These are phyloP conservation scores for Dionaea muscipula DNA, from an alignment of 179 eudicot genomes.

Conservation along the genomic window DNA sequence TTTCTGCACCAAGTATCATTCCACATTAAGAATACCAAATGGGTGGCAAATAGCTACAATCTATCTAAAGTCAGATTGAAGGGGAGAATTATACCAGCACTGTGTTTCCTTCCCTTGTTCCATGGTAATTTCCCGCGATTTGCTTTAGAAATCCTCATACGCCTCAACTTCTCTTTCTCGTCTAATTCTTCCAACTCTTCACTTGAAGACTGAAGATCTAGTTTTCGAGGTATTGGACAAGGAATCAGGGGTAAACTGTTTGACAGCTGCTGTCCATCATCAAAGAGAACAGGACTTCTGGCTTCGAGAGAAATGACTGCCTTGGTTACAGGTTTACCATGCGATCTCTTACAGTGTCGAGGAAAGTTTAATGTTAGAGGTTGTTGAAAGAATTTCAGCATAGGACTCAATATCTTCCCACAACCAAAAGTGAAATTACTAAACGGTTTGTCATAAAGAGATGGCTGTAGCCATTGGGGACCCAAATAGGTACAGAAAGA, in stretches of 20 bases:
- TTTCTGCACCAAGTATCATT: too few species aligned
- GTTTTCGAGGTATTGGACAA: constrained; percentile 15
- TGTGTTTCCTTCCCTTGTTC: constrained; percentile 93
- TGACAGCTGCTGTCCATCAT: constrained; percentile 15
- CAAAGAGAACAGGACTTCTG: constrained; percentile 14
- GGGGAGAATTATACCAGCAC: constrained; percentile 39
- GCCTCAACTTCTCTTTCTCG: constrained; percentile 64
- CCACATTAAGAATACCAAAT: background rate
- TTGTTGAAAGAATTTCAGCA: constrained; percentile 27
- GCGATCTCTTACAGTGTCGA: constrained; percentile 15
- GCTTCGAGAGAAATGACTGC: constrained; percentile 73
- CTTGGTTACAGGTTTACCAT: constrained; percentile 30
- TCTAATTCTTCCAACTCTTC: constrained; percentile 38
- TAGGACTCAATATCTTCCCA: constrained; percentile 31
- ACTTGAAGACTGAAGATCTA: constrained; percentile 14
- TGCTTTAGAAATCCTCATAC: constrained; percentile 73
- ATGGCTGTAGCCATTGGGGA: constrained; percentile 24
- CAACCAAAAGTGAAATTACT: constrained; percentile 17
- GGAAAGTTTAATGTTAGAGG: constrained; percentile 18
- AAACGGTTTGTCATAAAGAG: constrained; percentile 19
- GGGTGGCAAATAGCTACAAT: background rate
- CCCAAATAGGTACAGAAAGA: constrained; percentile 23
- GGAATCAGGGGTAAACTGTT: constrained; percentile 11
- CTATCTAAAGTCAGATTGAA: background rate
- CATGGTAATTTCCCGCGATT: constrained; percentile 76